Conservation (phyloP, 805 yeast species). For the Millerozyma miso region DNA sequence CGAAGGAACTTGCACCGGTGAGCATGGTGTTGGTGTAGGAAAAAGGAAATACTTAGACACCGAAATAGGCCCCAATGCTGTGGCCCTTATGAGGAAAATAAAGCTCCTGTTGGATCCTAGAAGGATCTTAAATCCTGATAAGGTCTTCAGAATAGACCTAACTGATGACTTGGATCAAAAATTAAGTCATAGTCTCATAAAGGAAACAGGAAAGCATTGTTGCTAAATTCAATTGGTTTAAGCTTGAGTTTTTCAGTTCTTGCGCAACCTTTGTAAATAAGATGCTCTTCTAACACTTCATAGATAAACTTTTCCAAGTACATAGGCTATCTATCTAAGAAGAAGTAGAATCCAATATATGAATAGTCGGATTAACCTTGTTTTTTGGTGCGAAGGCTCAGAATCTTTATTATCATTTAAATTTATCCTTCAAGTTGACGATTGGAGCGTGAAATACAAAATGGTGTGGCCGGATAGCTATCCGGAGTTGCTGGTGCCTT, state of each 20-base stretch:
- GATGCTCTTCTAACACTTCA: no score
- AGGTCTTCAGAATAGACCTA: constrained; percentile 38
- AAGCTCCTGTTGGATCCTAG: constrained; percentile 40
- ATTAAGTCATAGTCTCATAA: constrained; percentile 25
- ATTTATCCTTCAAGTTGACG: no score
- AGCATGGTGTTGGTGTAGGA: constrained; percentile 47
- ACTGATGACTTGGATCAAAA: constrained; percentile 32
- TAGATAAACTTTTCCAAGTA: background rate
- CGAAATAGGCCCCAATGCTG: constrained; percentile 35
- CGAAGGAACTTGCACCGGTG: constrained; percentile 41
- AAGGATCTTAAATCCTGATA: constrained; percentile 43
- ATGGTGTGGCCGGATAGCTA: constrained; percentile 37
- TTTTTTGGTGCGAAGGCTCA: no score
- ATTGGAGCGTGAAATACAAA: background rate
- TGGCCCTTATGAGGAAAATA: constrained; percentile 41
- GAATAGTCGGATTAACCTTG: no score
- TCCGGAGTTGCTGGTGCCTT: constrained; percentile 25
- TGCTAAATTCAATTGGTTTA: no score
- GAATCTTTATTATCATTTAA: no score
- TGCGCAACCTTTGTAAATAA: no score
- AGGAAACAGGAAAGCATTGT: constrained; percentile 9
- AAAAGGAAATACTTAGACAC: constrained; percentile 34
- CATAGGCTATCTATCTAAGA: background rate
- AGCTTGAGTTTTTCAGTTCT: no score
- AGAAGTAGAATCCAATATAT: no score